Evolutionary conservation across 305 asterid genomes (phyloP), one percentile per base, ranked within the genome.

Genomic region (Caryopteris hybrid): DNA sequence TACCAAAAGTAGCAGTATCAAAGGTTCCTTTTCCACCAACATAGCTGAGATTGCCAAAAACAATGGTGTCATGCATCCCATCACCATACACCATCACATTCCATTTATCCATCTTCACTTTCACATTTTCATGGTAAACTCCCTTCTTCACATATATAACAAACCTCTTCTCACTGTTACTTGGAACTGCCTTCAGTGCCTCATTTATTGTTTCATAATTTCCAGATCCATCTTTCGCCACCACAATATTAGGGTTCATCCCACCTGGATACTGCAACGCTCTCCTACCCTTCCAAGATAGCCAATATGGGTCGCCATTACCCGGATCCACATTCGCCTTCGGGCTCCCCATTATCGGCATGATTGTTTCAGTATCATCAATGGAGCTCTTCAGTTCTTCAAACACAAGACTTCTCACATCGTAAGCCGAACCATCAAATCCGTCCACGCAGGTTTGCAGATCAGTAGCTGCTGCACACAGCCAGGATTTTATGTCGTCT

Each of bases 151-250:
- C 75, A 53, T 71, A 71, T 0, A 71, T 71, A 25, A 62, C 64
- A 62, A 52, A 62, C 47, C 64, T 71, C 5, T 18, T 62, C 4
- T 42, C 25, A 21, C 70, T 71, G 0, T 0, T 10, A 13, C 31
- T 5, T 8, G 68, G 74, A 9, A 31, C 67, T 0, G 10, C 66
- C 12, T 31, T 66, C 2, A 73, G 3, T 3, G 78, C 78, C 4
- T 43, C 74, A 3, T 43, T 21, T 1, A 73, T 25, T 6, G n/a
- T 60, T 2, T 0, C 51, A 25, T 51, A 73, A 0, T 73, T 67
- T 11, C 78, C 78, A 0, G 64, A 39, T 10, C 73, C 73, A 60
- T 73, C 78, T 31, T 59, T 20, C 0, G 78, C 78, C 70, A 73
- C 78, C 0, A 63, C 65, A 7, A 43, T 11, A 22, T 54, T 6